Percentiles rank a stretch among this genome's conserved stretches.
Evolutionary conservation across 495 filamentous ascomycete genomes (phyloP).

Genomic region (Penicillium bovifimosum): DNA sequence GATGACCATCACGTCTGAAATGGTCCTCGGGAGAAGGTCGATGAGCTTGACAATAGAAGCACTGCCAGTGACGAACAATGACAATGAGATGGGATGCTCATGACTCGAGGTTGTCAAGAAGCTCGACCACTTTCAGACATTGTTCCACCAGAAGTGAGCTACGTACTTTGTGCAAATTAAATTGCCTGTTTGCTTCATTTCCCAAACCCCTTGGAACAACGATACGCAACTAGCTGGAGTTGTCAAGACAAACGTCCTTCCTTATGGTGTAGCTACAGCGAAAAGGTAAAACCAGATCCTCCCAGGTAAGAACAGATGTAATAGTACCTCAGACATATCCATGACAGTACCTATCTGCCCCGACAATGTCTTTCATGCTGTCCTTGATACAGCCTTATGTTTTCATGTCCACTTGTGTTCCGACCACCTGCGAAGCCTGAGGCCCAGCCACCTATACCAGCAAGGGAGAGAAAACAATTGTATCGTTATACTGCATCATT

Average conservation of each 20-base stretch:
- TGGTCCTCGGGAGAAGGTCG: no score
- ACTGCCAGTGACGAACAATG: no score
- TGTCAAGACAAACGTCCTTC: no score
- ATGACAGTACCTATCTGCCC: not conserved
- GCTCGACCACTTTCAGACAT: not conserved
- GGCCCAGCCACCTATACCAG: constrained; percentile 20
- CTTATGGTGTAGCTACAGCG: no score
- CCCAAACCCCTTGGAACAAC: no score
- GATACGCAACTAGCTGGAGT: no score
- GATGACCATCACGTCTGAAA: no score
- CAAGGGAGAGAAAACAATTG: constrained; percentile 16
- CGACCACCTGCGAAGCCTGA: not conserved
- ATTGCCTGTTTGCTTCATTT: no score
- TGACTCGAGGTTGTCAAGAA: no score
- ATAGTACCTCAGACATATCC: not conserved
- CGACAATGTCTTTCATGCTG: not conserved
- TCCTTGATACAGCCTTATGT: constrained; percentile 13
- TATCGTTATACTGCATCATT: not conserved
- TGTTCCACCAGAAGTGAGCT: not conserved
- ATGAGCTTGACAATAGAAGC: no score
- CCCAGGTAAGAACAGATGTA: not conserved
- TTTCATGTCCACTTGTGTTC: constrained; percentile 10
- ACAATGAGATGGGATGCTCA: no score
- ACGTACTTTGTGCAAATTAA: not conserved
- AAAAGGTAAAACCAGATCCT: not conserved